phyloP scores from a whole-genome alignment of 805 yeast genomes.

The Lipomyces kockii region DNA sequence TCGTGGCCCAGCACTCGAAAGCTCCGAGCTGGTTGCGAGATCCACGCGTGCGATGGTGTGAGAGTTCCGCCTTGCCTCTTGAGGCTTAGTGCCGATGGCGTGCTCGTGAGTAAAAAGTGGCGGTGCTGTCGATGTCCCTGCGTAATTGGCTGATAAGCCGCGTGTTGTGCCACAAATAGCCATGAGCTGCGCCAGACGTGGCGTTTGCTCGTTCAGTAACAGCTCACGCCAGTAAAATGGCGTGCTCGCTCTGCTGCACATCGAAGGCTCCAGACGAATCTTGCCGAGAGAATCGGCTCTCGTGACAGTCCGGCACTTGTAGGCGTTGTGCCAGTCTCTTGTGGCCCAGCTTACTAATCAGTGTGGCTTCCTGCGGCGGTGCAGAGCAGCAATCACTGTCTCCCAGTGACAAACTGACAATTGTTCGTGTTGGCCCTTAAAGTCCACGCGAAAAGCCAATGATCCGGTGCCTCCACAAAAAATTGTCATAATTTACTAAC shows the following conservation, averaged over 20 bases:
- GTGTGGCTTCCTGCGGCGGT: not conserved
- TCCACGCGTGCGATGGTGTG: not conserved
- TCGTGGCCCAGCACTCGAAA: too few relatives aligned
- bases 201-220: not conserved
- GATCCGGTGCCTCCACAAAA: too few relatives aligned
- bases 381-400: too few relatives aligned
- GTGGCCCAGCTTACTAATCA: not conserved
- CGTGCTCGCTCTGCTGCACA: constrained; percentile 8
- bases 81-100: not conserved
- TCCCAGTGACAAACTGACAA: too few relatives aligned
- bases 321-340: not conserved
- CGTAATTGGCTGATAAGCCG: not conserved
- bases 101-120: not conserved
- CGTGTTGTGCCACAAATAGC: not conserved
- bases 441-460: too few relatives aligned
- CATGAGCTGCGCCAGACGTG: not conserved
- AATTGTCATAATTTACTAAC: too few relatives aligned
- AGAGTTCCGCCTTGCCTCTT: not conserved
- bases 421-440: too few relatives aligned
- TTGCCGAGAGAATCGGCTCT: too few relatives aligned
- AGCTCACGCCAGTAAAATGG: not conserved
- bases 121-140: not conserved
- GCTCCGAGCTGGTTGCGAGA: not conserved
- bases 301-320: not conserved
- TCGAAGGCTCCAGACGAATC: not conserved